Evolutionary conservation across 164 flowering plant genomes (phyloP).

Genomic region (Liquidambar formosana): DNA sequence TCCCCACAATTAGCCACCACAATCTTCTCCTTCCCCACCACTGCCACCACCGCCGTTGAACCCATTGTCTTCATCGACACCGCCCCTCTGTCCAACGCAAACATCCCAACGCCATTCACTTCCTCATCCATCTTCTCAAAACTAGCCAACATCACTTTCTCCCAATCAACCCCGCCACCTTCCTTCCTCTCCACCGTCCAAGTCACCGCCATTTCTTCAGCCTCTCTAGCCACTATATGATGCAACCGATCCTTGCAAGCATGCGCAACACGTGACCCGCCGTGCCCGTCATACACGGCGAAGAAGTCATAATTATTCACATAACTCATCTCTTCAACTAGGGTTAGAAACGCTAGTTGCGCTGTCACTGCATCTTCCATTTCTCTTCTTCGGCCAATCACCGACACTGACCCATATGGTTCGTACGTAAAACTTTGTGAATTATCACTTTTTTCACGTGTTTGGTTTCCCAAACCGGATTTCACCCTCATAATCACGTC

Average conservation of each 20-base stretch:
- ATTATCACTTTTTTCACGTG: background rate
- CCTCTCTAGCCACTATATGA: constrained; percentile 37
- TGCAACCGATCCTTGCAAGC: constrained; percentile 63
- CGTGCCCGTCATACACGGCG: constrained; percentile 88
- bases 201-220: constrained; percentile 13
- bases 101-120: constrained; percentile 21
- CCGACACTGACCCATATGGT: constrained; percentile 51
- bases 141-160: constrained; percentile 48
- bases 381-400: constrained; percentile 71
- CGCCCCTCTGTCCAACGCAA: constrained; percentile 3
- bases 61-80: constrained; percentile 46
- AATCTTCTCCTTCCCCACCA: constrained; percentile 51
- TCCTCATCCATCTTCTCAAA: constrained; percentile 68
- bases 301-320: constrained; percentile 43
- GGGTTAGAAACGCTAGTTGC: constrained; percentile 32
- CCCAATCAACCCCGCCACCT: constrained; percentile 45
- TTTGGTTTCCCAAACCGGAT: background rate
- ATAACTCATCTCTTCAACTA: too few relatives aligned
- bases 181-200: constrained; percentile 2
- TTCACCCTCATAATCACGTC: constrained; percentile 6
- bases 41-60: constrained; percentile 79
- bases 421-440: background rate
- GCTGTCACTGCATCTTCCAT: constrained; percentile 82
- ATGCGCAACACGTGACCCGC: constrained; percentile 66
- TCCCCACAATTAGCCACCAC: constrained; percentile 90